Evolutionary conservation across 352 stramenopile genomes (phyloP).

Genomic region (Phytophthora syringae): DNA sequence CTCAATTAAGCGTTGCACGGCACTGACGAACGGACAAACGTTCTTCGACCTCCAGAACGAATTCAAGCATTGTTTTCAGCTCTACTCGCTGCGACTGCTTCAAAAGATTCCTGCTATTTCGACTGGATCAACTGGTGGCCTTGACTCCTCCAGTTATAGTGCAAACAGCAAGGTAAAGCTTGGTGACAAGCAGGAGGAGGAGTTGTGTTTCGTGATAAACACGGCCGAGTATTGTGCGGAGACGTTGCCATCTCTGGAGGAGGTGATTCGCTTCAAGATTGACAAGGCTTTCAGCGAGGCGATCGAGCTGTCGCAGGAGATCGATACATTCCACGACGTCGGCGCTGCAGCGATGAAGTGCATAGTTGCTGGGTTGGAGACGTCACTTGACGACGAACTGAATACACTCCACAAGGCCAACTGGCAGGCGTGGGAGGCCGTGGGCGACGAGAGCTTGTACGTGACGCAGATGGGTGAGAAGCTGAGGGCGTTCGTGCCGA

Average conservation of each 20-base stretch:
- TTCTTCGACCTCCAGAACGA: conserved; percentile 97
- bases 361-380: conserved; percentile 94
- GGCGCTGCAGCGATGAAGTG: conserved; percentile 95
- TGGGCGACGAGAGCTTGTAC: conserved; percentile 97
- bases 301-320: conserved; percentile 94
- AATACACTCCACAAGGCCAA: conserved; percentile 92
- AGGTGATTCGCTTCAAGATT: conserved; percentile 97
- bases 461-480: conserved; percentile 94
- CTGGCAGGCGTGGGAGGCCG: conserved; percentile 93
- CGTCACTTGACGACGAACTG: conserved; percentile 90
- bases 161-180: conserved; percentile 61
- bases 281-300: conserved; percentile 92
- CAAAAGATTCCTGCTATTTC: conserved; percentile 65
- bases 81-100: conserved; percentile 83
- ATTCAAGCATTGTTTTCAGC: conserved; percentile 87
- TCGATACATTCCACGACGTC: conserved; percentile 96
- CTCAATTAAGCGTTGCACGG: conserved; percentile 97
- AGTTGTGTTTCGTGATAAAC: conserved; percentile 98
- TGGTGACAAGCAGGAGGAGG: conserved; percentile 92
- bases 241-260: conserved; percentile 95
- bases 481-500: conserved; percentile 92
- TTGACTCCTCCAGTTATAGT: conserved; percentile 34
- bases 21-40: conserved; percentile 96
- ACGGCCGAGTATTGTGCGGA: conserved; percentile 99
- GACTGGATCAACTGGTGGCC: conserved; percentile 15